Evolutionary conservation across 805 yeast species (phyloP), one percentile per base, ranked within the genome.

Genomic region (Sugiyamaella mastotermitis): DNA sequence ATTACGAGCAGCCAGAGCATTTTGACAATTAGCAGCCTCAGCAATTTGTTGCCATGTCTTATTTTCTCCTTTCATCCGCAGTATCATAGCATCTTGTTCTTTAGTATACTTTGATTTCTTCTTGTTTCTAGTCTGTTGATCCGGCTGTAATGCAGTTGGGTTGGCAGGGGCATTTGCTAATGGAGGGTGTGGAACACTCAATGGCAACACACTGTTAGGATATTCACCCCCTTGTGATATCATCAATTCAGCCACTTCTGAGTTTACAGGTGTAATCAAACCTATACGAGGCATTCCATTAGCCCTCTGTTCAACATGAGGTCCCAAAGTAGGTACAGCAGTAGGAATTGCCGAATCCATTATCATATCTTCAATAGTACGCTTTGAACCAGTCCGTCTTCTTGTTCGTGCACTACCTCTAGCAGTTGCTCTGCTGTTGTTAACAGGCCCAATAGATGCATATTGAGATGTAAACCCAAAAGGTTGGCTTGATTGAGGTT

Each of bases 31-130:
- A 2, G 84, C 72, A 3, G 65, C 60, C 38, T 76, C 75, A 0
- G 88, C 86, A 32, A 82, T 82, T 44, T 80, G 85, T 4, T 72
- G 76, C 90, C 92, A 82, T 1, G 76, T 61, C 46, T 72, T 74
- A 21, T 88, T 86, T 33, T 69, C 67, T 39, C 65, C 67, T 55
- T 82, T 83, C 55, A 82, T 57, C 14, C 64, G 62, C 5, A 82
- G 69, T 25, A 82, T 82, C 60, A 76, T 47, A 2, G 69, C 72
- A 56, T 82, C 92, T 55, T 82, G 90, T 42, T 74, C 78, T 44
- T 70, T 65, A 18, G 82, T 65, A 56, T 79, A 82, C 53, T 83
- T 82, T n/a, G 85, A 76, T 50, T 71, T 74, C 36, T 85, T 65
- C 47, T 72, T 72, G 6, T 73, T 63, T 23, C 83, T 61, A 41